phyloP scores from a whole-genome alignment of 2,329 filamentous ascomycete genomes.

The Colletotrichum theobromicola region DNA sequence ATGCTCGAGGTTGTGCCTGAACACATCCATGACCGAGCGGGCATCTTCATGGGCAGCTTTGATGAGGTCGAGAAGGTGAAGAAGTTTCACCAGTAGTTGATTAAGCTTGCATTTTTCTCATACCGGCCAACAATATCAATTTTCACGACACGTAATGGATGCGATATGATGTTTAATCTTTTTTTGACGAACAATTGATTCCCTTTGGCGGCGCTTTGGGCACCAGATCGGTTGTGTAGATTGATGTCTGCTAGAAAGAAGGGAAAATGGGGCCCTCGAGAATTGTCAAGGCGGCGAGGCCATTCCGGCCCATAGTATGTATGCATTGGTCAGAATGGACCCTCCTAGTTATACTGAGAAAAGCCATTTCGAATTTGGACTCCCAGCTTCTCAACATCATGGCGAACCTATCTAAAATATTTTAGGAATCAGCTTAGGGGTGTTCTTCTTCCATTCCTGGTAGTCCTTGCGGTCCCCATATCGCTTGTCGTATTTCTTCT shows the following conservation, averaged over 20 bases:
- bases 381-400: not conserved
- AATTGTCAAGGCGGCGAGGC: not conserved
- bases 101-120: not conserved
- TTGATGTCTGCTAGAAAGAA: not conserved
- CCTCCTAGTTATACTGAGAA: not conserved
- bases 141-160: not conserved
- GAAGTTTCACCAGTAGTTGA: constrained; percentile 67
- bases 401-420: constrained; percentile 39
- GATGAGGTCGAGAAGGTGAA: constrained; percentile 98
- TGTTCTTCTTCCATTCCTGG: constrained; percentile 70
- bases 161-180: not conserved
- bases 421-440: constrained; percentile 69
- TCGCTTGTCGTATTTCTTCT: constrained; percentile 70
- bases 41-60: constrained; percentile 94
- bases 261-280: not conserved
- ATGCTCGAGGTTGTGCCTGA: constrained; percentile 91
- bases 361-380: not conserved
- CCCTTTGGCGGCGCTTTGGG: constrained; percentile 22
- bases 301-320: not conserved
- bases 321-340: not conserved
- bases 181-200: constrained; percentile 26
- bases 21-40: constrained; percentile 92
- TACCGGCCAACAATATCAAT: not conserved
- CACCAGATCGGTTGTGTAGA: not conserved
- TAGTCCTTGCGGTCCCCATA: constrained; percentile 71